Base-by-base conservation (phyloP, 1,139 yeast species). In the Groenewaldozyma auringiensis region DNA sequence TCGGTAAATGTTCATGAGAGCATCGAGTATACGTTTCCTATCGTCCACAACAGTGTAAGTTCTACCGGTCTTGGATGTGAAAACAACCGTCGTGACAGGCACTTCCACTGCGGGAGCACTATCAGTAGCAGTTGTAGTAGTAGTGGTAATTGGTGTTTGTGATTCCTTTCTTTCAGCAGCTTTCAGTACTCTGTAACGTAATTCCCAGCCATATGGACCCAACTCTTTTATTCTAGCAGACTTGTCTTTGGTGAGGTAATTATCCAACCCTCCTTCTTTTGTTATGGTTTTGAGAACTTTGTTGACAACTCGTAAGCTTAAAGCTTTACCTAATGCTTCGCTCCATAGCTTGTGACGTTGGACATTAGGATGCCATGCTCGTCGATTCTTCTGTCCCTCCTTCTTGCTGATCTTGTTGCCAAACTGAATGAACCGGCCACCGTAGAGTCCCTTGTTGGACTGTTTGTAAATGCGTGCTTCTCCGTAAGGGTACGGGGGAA, bases 251-350 rank as follows among this genome's bases (percentile, higher is more conserved):
- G 80, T 75, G 51, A 92, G 67, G 62, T 92, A 92, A 55, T 81
- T 79, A 62, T 92, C 98, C 51, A 92, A 72, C 13, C 98, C 98
- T 52, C 97, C 97, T 65, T 89, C 97, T 57, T 80, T 85, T 47
- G 85, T 81, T 52, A 92, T 82, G 1, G 96, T 88, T 58, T 82
- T 78, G 60, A 92, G 71, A 2, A 88, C 96, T 50, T 81, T 77
- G 16, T 96, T 76, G n/a, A 89, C 81, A 29, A 87, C 79, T 51
- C 74, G 78, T 45, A 86, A 66, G 44, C 71, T 71, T 41, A 74
- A 45, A 42, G 81, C 68, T 53, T 72, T 73, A 51, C 79, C 69
- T 57, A 92, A 73, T 1, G 84, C 70, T 56, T 86, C 95, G 51
- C 95, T 85, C 94, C 95, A 92, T 42, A 92, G 69, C 43, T 74